Conservation (phyloP, 345 rosid species). For the Litchi chinensis region DNA sequence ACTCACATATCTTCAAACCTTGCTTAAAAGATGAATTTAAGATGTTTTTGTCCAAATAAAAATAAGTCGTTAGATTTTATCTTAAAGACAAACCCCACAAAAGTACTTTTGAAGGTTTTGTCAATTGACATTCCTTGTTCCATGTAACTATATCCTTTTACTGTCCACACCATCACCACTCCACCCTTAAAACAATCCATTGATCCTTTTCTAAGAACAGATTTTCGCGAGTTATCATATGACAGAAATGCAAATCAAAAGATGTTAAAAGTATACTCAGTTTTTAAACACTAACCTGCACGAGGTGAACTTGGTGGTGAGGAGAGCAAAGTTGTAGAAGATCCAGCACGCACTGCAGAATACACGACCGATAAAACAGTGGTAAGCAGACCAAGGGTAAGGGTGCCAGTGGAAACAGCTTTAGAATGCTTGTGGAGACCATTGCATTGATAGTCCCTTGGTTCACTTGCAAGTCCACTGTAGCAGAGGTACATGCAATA, state of each 20-base stretch:
- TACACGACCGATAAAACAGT: slow-evolving; percentile 96
- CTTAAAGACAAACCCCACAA: background rate
- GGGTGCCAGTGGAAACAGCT: slow-evolving; percentile 89
- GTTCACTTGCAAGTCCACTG: slow-evolving; percentile 97
- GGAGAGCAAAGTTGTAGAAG: slow-evolving; percentile 84
- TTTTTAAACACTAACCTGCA: slow-evolving; percentile 52
- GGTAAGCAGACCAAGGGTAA: slow-evolving; percentile 80
- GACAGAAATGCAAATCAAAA: background rate
- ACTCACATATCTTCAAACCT: no score
- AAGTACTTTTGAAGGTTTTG: background rate
- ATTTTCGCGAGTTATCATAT: background rate
- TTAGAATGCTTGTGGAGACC: slow-evolving; percentile 92
- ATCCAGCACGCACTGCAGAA: slow-evolving; percentile 98
- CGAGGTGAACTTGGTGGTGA: slow-evolving; percentile 93
- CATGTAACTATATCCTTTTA: background rate
- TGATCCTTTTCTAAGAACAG: background rate
- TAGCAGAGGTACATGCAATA: slow-evolving; percentile 98
- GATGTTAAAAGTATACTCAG: background rate
- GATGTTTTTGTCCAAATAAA: background rate
- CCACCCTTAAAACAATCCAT: background rate
- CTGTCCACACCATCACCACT: background rate
- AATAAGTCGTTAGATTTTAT: background rate
- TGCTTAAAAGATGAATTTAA: no score
- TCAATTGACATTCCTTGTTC: background rate
- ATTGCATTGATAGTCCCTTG: slow-evolving; percentile 89